Conservation (phyloP, 345 rosid species). For the Laguncularia racemosa region DNA sequence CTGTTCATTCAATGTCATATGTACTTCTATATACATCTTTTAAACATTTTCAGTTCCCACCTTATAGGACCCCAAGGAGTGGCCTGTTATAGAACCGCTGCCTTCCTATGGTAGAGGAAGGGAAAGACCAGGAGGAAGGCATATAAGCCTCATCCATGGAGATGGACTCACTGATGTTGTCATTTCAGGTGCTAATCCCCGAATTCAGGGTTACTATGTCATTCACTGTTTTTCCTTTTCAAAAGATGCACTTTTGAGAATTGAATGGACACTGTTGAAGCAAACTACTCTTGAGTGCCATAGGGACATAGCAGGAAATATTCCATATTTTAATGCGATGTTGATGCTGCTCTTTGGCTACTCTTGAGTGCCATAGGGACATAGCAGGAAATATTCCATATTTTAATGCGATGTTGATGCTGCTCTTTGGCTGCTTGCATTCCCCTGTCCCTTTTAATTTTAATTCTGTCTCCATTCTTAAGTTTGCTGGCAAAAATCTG, state of each 20-base stretch:
- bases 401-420: slow-evolving; percentile 1
- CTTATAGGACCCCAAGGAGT: slow-evolving; percentile 60
- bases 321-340: neutral
- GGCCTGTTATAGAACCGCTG: slow-evolving; percentile 88
- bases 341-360: neutral
- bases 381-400: neutral
- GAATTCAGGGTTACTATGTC: neutral
- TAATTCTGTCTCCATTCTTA: too few species aligned
- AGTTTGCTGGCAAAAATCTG: too few species aligned
- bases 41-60: slow-evolving; percentile 6
- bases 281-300: neutral
- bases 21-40: neutral
- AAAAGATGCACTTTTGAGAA: neutral
- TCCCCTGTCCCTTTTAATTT: too few species aligned
- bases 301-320: neutral
- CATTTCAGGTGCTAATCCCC: slow-evolving; percentile 55
- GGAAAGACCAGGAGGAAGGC: slow-evolving; percentile 93
- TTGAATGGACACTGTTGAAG: slow-evolving; percentile 1
- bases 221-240: neutral
- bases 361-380: neutral
- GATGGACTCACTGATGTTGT: slow-evolving; percentile 77
- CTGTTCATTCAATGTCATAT: neutral
- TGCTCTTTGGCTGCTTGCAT: neutral
- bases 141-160: slow-evolving; percentile 97
- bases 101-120: slow-evolving; percentile 99